Percentiles rank a stretch among this genome's conserved stretches.
These are phyloP conservation scores for Trichoderma lentiforme DNA, from an alignment of 2,329 filamentous ascomycete species.

Conservation along the genomic window DNA sequence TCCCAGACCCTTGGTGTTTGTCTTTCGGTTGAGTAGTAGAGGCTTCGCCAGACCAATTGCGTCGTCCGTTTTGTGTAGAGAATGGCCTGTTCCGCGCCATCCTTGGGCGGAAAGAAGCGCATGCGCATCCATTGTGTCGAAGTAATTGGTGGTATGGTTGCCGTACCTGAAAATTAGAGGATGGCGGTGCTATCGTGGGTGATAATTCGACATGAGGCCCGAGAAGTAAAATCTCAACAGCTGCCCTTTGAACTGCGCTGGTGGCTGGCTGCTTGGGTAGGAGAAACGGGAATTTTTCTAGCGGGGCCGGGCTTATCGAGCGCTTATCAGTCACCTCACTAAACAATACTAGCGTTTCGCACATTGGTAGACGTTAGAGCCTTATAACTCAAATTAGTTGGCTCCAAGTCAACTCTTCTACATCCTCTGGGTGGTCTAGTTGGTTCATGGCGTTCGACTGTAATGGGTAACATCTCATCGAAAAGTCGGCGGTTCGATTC, in stretches of 20 bases:
- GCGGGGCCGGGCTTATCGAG: slow-evolving; percentile 29
- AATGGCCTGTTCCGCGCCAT: slow-evolving; percentile 86
- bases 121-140: slow-evolving; percentile 69
- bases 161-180: background rate
- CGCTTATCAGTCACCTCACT: slow-evolving; percentile 21
- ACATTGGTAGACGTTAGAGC: background rate
- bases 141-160: background rate
- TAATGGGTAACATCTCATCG: slow-evolving; percentile 18
- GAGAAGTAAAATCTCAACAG: background rate
- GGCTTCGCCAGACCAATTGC: slow-evolving; percentile 77
- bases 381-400: background rate
- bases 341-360: background rate
- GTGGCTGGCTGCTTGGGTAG: background rate
- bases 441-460: slow-evolving; percentile 20
- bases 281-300: slow-evolving; percentile 27
- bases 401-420: slow-evolving; percentile 9
- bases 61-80: slow-evolving; percentile 72
- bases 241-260: background rate
- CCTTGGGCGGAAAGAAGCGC: slow-evolving; percentile 81
- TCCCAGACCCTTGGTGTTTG: slow-evolving; percentile 77
- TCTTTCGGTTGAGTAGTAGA: slow-evolving; percentile 77
- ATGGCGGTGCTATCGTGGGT: background rate
- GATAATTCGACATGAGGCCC: background rate
- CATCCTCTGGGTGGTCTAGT: slow-evolving; percentile 20
- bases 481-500: slow-evolving; percentile 21